phyloP scores from a whole-genome alignment of 1,284 basidiomycete species.

The Tremellales sp. region DNA sequence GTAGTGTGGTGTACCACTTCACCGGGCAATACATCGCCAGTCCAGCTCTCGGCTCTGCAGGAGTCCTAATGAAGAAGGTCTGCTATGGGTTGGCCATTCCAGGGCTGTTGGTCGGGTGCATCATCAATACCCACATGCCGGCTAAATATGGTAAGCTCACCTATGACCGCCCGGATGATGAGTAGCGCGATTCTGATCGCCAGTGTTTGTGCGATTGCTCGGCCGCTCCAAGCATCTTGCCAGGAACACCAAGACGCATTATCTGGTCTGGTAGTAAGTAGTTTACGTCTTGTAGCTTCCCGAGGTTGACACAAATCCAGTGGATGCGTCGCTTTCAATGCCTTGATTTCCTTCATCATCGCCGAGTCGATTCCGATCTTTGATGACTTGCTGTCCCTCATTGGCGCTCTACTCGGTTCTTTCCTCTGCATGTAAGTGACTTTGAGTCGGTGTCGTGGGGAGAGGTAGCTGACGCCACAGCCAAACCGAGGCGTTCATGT shows the following conservation, averaged over 20 bases:
- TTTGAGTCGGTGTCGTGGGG: background rate
- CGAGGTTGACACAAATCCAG: background rate
- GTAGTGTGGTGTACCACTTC: slow-evolving; percentile 23
- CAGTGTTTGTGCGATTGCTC: slow-evolving; percentile 60
- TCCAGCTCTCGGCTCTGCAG: slow-evolving; percentile 45
- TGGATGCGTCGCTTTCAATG: background rate
- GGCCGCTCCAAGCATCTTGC: slow-evolving; percentile 58
- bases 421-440: slow-evolving; percentile 15
- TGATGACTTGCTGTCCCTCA: slow-evolving; percentile 20
- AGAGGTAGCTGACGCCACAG: background rate
- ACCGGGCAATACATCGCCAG: slow-evolving; percentile 39
- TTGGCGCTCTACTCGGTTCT: slow-evolving; percentile 25
- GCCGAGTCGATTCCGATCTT: slow-evolving; percentile 22
- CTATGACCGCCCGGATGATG: background rate
- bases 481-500: slow-evolving; percentile 27
- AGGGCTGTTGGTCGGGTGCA: slow-evolving; percentile 25
- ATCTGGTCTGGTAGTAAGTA: slow-evolving; percentile 57
- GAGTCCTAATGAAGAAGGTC: slow-evolving; percentile 35
- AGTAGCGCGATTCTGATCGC: slow-evolving; percentile 48
- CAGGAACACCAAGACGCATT: slow-evolving; percentile 57
- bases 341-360: slow-evolving; percentile 11
- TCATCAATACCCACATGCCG: slow-evolving; percentile 28
- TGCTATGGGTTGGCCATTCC: slow-evolving; percentile 27
- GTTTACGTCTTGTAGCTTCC: no score
- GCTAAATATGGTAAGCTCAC: slow-evolving; percentile 23